Conservation (phyloP, 768 basidiomycete species). For the Exsudoporus frostii region DNA sequence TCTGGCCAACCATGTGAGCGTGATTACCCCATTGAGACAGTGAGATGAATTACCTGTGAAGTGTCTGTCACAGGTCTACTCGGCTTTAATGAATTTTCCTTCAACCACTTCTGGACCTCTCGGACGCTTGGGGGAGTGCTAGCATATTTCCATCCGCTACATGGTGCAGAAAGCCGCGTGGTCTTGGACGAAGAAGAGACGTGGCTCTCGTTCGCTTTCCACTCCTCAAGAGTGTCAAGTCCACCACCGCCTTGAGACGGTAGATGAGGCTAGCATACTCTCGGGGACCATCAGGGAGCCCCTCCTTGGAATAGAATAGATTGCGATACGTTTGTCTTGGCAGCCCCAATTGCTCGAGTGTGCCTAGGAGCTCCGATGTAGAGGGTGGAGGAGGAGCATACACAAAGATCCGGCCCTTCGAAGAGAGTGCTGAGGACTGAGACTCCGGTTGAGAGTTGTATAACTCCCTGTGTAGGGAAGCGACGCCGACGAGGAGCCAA, state of each 20-base stretch:
- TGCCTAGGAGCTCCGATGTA: constrained; percentile 41
- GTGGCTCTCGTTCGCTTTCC: constrained; percentile 34
- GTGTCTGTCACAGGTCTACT: constrained; percentile 25
- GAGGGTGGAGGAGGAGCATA: constrained; percentile 55
- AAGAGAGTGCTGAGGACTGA: background rate
- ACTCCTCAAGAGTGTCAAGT: constrained; percentile 57
- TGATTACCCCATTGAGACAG: background rate
- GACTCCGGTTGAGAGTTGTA: constrained; percentile 8
- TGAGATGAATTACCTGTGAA: constrained; percentile 48
- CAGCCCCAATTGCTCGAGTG: constrained; percentile 45
- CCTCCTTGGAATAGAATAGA: constrained; percentile 75
- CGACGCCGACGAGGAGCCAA: background rate
- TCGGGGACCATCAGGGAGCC: constrained; percentile 66
- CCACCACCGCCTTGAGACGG: constrained; percentile 63
- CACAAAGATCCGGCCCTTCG: constrained; percentile 30
- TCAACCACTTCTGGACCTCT: constrained; percentile 56
- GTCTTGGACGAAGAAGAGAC: background rate
- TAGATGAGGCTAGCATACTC: constrained; percentile 83
- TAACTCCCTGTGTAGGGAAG: constrained; percentile 13
- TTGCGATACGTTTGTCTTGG: constrained; percentile 63
- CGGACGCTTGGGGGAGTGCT: constrained; percentile 59
- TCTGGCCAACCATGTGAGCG: constrained; percentile 35
- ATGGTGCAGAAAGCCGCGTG: constrained; percentile 29
- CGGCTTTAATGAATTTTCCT: constrained; percentile 18
- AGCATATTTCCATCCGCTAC: constrained; percentile 79